Evolutionary conservation across 441 rosid species (phyloP), one percentile per base, ranked within the genome.

Genomic region (Flueggea neowawraea): DNA sequence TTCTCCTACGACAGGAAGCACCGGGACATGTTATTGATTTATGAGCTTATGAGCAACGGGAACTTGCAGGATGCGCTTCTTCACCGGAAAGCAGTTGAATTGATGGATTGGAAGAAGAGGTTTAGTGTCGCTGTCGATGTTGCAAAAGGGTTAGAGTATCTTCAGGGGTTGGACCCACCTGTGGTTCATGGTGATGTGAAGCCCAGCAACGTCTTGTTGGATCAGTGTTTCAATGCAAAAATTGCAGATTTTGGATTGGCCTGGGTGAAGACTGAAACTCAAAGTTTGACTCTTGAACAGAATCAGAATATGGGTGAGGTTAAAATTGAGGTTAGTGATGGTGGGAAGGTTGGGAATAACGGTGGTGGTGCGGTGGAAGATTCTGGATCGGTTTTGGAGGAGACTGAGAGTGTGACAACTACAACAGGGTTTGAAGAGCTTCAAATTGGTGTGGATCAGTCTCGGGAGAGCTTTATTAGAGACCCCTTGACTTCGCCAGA

Each of bases 181-280:
- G 90, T 85, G 50, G 83, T 92, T 55, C 97, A 92, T 16, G 97
- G 95, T 10, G 98, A 92, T 67, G 74, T 92, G 28, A 92, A 92
- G 64, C 95, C 95, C 3, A 90, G 97, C 56, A 92, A 92, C 57
- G 62, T 90, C 31, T 63, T 93, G 17, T 64, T 93, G 73, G 98
- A 93, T 74, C 78, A 77, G 33, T 61, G 52, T 52, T 93, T 93
- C 67, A 71, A 77, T 3, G 91, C 98, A 0, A 93, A 81, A 66
- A 72, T 93, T 14, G 83, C 96, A 4, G 96, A 93, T 76, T 93
- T 93, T 13, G 98, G 97, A 44, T 81, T 93, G 16, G 88, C 97
- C 1, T 85, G 93, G 73, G 62, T 84, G 77, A 85, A 81, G 73
- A 66, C 76, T 0, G 94, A 77, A 41, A 8, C 7, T 5, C 41